Base-by-base conservation (phyloP, 202 grass and related monocot genomes). In the Setaria viridis region DNA sequence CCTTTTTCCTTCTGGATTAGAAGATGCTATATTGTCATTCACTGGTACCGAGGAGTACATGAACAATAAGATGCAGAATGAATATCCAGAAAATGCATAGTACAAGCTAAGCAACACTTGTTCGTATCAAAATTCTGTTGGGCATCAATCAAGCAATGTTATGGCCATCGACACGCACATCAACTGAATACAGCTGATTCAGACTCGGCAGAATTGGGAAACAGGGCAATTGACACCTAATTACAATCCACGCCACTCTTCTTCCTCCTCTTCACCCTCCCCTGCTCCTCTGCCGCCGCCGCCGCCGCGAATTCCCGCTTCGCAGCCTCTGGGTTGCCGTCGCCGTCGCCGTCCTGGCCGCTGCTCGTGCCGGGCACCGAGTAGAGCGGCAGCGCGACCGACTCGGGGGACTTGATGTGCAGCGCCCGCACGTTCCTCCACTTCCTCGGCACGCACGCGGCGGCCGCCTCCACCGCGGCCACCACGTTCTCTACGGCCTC, bases 351-450 rank as follows among this genome's bases (percentile, higher is more conserved):
- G 34, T 42, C 60, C 4, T 37, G 32, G 30, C 13, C 78, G 16
- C 66, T 35, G 42, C 76, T 48, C 30, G 65, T 41, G 84, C 79
- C 64, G 16, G 62, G 9, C 8, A 77, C 84, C 2, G 82, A 59
- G 80, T 94, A 95, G 53, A 99, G 86, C 4, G 96, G 96, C 79
- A 98, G 81, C 13, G 96, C 93, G 41, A 94, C 21, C 1, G 93
- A 98, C 70, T 92, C 90, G 5, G 83, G 77, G 3, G 91, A 78
- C 85, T 92, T 98, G 2, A 98, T 37, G 81, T 94, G 93, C 43
- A 98, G 67, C 12, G 96, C 94, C 9, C 91, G 90, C 74, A 98
- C 86, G 50, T 95, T 98, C 68, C 37, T 72, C 89, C 91, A 98
- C 81, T 92, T 95, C 89, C 82, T 94, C 6, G 96, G 96, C n/a